phyloP scores from a whole-genome alignment of 495 filamentous ascomycete genomes.

The Trichoderma reesei region DNA sequence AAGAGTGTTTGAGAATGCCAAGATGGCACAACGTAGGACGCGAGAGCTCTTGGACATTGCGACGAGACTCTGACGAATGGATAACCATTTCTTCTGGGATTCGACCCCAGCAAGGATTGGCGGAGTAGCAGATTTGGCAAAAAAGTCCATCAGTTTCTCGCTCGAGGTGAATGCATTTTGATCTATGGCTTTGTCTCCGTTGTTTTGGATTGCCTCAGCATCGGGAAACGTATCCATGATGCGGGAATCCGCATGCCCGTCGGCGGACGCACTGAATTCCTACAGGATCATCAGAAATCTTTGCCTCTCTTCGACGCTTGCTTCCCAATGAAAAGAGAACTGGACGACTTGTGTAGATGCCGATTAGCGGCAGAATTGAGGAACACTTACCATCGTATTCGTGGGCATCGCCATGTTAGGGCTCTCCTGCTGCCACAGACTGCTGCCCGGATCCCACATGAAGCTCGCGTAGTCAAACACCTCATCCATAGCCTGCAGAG shows the following conservation, averaged over 20 bases:
- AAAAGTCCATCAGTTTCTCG: conserved; percentile 20
- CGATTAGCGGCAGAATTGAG: background rate
- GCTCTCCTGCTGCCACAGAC: conserved; percentile 13
- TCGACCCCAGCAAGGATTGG: conserved; percentile 26
- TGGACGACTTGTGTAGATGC: background rate
- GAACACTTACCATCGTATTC: background rate
- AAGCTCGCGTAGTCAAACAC: conserved; percentile 31
- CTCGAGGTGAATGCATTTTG: background rate
- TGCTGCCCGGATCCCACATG: conserved; percentile 23
- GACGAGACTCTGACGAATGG: conserved; percentile 21
- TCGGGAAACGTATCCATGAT: background rate
- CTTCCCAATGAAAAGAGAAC: no score
- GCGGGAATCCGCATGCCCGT: background rate
- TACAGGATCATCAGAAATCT: background rate
- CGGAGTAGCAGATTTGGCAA: conserved; percentile 20
- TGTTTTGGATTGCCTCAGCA: background rate
- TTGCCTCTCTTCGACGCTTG: background rate
- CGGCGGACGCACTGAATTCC: background rate
- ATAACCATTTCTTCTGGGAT: conserved; percentile 22
- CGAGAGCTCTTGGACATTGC: conserved; percentile 20
- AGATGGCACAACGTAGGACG: conserved; percentile 22
- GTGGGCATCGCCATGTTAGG: background rate
- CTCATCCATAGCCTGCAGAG: conserved; percentile 21
- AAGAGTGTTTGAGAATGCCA: conserved; percentile 23
- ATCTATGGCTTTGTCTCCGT: background rate